Base-by-base conservation (phyloP, 2,329 filamentous ascomycete species). In the Aspergillus sp. region DNA sequence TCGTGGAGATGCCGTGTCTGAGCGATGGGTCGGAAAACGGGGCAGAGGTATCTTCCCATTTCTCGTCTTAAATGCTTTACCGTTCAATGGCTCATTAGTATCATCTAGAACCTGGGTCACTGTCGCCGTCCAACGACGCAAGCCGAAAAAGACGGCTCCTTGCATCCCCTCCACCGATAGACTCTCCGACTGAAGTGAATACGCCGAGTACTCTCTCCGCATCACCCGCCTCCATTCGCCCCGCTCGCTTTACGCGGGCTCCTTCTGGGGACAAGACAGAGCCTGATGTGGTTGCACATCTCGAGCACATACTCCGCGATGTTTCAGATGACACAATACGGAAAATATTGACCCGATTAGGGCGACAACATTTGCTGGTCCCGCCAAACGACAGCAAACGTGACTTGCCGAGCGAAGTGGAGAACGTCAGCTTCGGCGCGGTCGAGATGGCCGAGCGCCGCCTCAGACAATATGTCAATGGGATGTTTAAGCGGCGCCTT, bases 161-260 rank as follows among this genome's bases (percentile, higher is more conserved):
- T 55, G 31, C 47, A 51, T 53, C 55, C 53, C 57, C 52, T 44
- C 17, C 29, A 49, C 49, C 31, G 45, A 43, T 48, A 51, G 54
- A 41, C 45, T 56, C 58, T 52, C 54, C 54, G 29, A 59, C 59
- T 43, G 58, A 62, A 60, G 50, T 52, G 9, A 56, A 58, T 50
- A 60, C 56, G 25, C 53, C 54, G 19, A 61, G 54, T 54, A 56
- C 50, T 53, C 49, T 44, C 40, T 47, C 51, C 38, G 23, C n/a
- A 32, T 59, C 54, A 49, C 49, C 55, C 16, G 21, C 54, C 46
- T 55, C 50, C 17, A 61, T 59, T 31, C 55, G 52, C 41, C 56
- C 49, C 48, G 58, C 56, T 13, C 10, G 34, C 52, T 62, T 62
- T 49, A 50, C 40, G 21, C 56, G 25, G 54, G 45, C 45, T 54